phyloP scores from a whole-genome alignment of 495 filamentous ascomycete species.

The Pseudomonodictys pantanalensis region DNA sequence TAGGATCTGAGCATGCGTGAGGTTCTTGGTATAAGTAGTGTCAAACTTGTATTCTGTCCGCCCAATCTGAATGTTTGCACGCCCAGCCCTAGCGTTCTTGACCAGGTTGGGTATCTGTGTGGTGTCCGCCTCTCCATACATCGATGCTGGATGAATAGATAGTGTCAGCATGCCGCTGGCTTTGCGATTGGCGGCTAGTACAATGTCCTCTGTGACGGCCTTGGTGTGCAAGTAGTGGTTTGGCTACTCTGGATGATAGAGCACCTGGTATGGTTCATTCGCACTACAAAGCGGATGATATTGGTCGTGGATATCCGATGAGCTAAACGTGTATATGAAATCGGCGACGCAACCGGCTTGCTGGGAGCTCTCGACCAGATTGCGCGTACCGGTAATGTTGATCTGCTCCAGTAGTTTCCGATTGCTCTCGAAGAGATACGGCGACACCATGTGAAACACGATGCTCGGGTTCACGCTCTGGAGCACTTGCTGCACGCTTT shows the following conservation, averaged over 20 bases:
- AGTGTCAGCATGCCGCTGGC: slow-evolving; percentile 1
- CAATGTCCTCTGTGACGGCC: not conserved
- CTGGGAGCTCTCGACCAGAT: slow-evolving; percentile 2
- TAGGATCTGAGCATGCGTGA: not conserved
- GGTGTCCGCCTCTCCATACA: slow-evolving; percentile 1
- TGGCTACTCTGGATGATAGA: slow-evolving; percentile 3
- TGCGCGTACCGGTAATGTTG: slow-evolving; percentile 10
- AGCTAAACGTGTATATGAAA: slow-evolving; percentile 14
- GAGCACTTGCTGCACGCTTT: not conserved
- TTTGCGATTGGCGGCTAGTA: slow-evolving; percentile 7
- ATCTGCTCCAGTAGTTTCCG: not conserved
- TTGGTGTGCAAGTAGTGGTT: slow-evolving; percentile 16
- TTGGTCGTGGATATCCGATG: slow-evolving; percentile 10
- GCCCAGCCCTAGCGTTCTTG: not conserved
- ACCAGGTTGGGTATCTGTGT: not conserved
- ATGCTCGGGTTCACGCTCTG: not conserved
- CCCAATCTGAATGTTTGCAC: not conserved
- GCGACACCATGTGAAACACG: slow-evolving; percentile 7
- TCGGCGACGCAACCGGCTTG: slow-evolving; percentile 2
- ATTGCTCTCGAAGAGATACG: not conserved
- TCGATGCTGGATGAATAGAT: not conserved
- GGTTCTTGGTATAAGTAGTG: slow-evolving; percentile 1
- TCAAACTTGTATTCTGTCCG: not conserved
- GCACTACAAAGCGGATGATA: not conserved
- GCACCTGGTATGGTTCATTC: not conserved